A percentile compares a stretch with the other conserved stretches of the same genome.
These are phyloP conservation scores for Sugiyamaella marilandica DNA, from an alignment of 805 yeast genomes.

Conservation along the genomic window DNA sequence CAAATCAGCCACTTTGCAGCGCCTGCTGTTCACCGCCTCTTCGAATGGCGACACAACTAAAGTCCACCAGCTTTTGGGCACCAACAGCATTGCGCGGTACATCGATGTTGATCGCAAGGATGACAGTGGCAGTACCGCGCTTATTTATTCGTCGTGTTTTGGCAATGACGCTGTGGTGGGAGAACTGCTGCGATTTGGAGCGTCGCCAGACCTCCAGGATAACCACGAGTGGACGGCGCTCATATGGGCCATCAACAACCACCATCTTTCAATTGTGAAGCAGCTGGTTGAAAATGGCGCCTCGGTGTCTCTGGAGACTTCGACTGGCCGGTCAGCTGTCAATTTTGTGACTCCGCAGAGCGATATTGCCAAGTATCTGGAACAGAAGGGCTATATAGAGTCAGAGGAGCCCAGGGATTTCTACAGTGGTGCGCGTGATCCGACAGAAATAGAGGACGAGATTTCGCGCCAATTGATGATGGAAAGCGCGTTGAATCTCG, in stretches of 20 bases:
- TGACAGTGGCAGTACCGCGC: conserved; percentile 37
- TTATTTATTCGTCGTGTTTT: conserved; percentile 38
- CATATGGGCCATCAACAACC: conserved; percentile 80
- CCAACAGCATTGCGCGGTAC: conserved; percentile 18
- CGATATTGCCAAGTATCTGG: conserved; percentile 54
- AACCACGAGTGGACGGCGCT: conserved; percentile 46
- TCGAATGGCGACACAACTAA: conserved; percentile 33
- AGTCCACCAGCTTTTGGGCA: conserved; percentile 30
- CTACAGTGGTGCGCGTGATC: conserved; percentile 22
- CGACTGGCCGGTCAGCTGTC: conserved; percentile 47
- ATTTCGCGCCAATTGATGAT: conserved; percentile 21
- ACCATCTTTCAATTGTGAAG: conserved; percentile 50
- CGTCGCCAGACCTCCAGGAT: conserved; percentile 35
- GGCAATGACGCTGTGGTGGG: conserved; percentile 36
- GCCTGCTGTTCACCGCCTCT: conserved; percentile 31
- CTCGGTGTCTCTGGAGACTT: conserved; percentile 39
- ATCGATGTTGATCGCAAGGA: conserved; percentile 34
- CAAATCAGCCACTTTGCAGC: conserved; percentile 26
- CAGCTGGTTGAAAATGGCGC: conserved; percentile 60
- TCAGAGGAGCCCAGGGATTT: conserved; percentile 16
- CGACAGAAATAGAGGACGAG: conserved; percentile 19
- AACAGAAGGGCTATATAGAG: conserved; percentile 29
- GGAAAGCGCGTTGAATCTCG: conserved; percentile 30
- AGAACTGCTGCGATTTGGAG: conserved; percentile 34
- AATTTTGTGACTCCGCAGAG: conserved; percentile 54